Conservation (phyloP, 331 rosid genomes). For the Dryas integrifolia region DNA sequence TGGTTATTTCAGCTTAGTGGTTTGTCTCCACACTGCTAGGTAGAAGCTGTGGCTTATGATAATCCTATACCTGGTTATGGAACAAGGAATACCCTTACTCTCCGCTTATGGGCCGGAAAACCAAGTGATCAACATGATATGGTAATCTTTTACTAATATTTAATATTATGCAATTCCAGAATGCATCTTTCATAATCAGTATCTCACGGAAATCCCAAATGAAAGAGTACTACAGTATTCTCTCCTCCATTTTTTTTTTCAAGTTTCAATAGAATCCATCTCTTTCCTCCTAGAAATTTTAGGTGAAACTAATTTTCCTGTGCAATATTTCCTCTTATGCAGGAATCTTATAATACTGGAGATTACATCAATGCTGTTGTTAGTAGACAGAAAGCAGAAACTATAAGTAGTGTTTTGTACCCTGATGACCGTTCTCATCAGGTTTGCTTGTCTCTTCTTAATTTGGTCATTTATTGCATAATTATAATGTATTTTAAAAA, state of each 20-base stretch:
- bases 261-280: not conserved
- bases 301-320: conserved; percentile 15
- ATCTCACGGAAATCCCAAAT: conserved; percentile 5
- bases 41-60: conserved; percentile 86
- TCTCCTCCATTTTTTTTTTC: not conserved
- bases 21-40: conserved; percentile 40
- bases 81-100: conserved; percentile 68
- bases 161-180: not conserved
- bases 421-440: conserved; percentile 78
- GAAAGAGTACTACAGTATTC: conserved; percentile 7
- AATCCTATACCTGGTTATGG: conserved; percentile 81
- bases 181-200: not conserved
- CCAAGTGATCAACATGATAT: conserved; percentile 62
- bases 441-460: conserved; percentile 36
- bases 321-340: conserved; percentile 24
- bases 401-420: conserved; percentile 66
- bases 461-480: conserved; percentile 7
- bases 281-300: conserved; percentile 3
- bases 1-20: conserved; percentile 24
- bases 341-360: conserved; percentile 77
- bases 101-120: conserved; percentile 79
- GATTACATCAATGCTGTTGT: conserved; percentile 72
- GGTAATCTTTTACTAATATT: conserved; percentile 34
- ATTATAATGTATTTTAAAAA: not conserved
- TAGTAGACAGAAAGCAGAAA: conserved; percentile 66